Percentiles rank a stretch among this genome's conserved stretches.
Evolutionary conservation across 1,139 yeast species (phyloP).

Genomic region (Zhuliangozyma parablackwelliae): DNA sequence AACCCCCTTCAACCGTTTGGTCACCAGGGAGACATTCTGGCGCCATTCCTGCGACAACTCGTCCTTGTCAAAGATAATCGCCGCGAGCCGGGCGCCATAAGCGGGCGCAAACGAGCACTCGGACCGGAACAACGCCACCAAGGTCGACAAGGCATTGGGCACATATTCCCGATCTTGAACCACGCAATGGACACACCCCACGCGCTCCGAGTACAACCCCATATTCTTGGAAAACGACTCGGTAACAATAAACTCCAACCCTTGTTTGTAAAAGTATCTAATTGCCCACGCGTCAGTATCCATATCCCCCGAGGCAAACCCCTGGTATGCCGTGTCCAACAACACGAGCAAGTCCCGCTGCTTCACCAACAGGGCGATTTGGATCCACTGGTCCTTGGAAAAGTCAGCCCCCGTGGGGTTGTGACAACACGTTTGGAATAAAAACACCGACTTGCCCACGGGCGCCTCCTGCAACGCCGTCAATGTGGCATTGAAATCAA

Average conservation of each 20-base stretch:
- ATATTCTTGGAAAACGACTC: constrained; percentile 44
- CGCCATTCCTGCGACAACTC: constrained; percentile 30
- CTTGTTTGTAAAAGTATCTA: constrained; percentile 18
- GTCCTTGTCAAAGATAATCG: constrained; percentile 20
- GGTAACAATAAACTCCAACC: constrained; percentile 30
- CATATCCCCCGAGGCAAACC: constrained; percentile 63
- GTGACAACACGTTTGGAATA: constrained; percentile 93
- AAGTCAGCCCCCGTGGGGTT: constrained; percentile 97
- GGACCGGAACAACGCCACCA: constrained; percentile 29
- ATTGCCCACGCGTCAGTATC: constrained; percentile 28
- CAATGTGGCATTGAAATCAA: constrained; percentile 27
- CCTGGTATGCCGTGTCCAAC: constrained; percentile 92
- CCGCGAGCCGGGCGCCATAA: constrained; percentile 40
- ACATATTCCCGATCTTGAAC: constrained; percentile 18
- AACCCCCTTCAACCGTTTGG: constrained; percentile 25
- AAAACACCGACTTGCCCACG: constrained; percentile 26
- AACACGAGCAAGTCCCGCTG: constrained; percentile 61
- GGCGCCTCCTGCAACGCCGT: constrained; percentile 28
- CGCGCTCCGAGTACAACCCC: constrained; percentile 45
- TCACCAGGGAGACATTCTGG: constrained; percentile 26
- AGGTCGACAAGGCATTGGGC: constrained; percentile 20
- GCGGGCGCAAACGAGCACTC: constrained; percentile 47
- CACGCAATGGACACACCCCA: constrained; percentile 39
- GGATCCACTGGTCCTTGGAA: constrained; percentile 70
- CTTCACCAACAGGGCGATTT: constrained; percentile 58